Evolutionary conservation across 352 stramenopile genomes (phyloP).

Genomic region (Thalassiosira oceanica): DNA sequence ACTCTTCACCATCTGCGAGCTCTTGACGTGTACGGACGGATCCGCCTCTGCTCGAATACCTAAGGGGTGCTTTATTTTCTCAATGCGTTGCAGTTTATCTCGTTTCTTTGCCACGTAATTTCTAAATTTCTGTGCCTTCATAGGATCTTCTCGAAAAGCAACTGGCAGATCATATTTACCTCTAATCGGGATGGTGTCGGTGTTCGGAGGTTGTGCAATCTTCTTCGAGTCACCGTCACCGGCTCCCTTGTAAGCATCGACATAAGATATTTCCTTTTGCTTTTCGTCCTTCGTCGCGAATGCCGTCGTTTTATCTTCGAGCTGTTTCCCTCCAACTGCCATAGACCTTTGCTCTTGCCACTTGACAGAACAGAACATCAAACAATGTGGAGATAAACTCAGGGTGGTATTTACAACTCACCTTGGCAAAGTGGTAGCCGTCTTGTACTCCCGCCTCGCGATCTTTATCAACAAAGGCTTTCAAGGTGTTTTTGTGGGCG

Average conservation of each 20-base stretch:
- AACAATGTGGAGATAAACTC: too few species aligned
- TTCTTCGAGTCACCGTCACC: too few species aligned
- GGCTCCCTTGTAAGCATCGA: too few species aligned
- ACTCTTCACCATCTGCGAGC: background rate
- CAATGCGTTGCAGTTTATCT: constrained; percentile 23
- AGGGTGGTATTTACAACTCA: too few species aligned
- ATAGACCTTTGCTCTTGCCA: constrained; percentile 10
- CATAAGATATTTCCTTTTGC: too few species aligned
- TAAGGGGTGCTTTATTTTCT: constrained; percentile 42
- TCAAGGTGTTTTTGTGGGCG: constrained; percentile 34
- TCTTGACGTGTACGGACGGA: constrained; percentile 4
- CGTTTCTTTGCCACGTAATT: constrained; percentile 45
- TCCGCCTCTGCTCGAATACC: constrained; percentile 7
- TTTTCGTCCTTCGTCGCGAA: too few species aligned
- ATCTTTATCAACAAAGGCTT: constrained; percentile 20
- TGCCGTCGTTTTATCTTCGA: background rate
- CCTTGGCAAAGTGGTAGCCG: constrained; percentile 17
- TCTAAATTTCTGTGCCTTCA: constrained; percentile 40
- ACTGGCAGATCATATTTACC: too few species aligned
- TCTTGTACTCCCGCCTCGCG: constrained; percentile 8
- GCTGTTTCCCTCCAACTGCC: background rate
- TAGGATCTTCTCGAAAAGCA: too few species aligned
- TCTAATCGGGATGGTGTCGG: too few species aligned
- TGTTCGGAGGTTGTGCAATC: too few species aligned
- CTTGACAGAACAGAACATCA: too few species aligned